Evolutionary conservation across 768 basidiomycete species (phyloP), one percentile per base, ranked within the genome.

Genomic region (Leccinum subgranulosum): DNA sequence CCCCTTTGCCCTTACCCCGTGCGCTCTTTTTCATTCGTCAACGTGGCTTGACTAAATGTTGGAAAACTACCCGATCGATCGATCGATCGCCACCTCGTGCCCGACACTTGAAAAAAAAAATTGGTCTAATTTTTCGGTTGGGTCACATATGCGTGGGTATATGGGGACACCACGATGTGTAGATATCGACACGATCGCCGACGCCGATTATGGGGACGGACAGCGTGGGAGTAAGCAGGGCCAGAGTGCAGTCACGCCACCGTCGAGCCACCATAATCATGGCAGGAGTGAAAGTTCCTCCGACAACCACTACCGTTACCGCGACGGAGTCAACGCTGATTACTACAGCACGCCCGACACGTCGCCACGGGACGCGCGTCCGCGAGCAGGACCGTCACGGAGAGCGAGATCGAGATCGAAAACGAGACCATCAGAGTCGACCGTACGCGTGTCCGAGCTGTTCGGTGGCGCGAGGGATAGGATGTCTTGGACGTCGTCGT

Each of bases 341-440:
- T 43, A 21, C 41, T 71, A 71, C 33, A 60, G 63, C 53, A 71
- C 69, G 19, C 67, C 69, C 8, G 50, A 62, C 21, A 55, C 57
- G 15, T 69, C 66, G 4, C 66, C 69, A 4, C 55, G 50, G 53
- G 60, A 62, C 31, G 17, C 51, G n/a, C 56, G 49, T 12, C n/a
- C 49, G n/a, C 41, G 41, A 41, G n/a, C 41, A 41, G 41, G 41
- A 19, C 41, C 41, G n/a, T 41, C 41, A 41, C 41, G n/a, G 41
- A 41, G 41, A 41, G 41, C 41, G 41, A 41, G 41, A 19, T 41
- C 41, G n/a, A 41, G 41, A 19, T 41, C 41, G 41, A n/a, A 41
- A 19, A 41, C 41, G n/a, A 19, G 41, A 11, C 41, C 41, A 41
- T n/a, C 39, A n/a, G 39, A 39, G 39, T 36, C 62, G 41, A 49